Conservation (phyloP, 2,329 filamentous ascomycete species). For the Penicillium sp. region DNA sequence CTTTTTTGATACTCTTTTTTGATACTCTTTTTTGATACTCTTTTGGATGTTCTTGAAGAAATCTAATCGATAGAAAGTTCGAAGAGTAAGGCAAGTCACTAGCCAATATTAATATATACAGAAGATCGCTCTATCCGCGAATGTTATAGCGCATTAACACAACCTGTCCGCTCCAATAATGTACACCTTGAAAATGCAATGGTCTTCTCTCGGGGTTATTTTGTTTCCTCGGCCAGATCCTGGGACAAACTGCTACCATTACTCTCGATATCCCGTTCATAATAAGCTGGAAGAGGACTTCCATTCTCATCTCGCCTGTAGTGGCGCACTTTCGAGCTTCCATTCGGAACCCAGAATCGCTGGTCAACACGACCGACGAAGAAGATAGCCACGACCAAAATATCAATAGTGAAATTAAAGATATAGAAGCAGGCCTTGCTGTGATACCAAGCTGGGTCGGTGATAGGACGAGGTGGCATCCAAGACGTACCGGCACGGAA, state of each 20-base stretch:
- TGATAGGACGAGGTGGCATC: constrained; percentile 49
- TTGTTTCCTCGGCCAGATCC: background rate
- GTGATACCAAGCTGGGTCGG: constrained; percentile 66
- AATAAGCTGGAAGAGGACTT: background rate
- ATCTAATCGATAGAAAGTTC: too few relatives aligned
- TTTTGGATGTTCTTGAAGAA: too few relatives aligned
- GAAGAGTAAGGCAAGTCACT: too few relatives aligned
- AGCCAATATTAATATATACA: background rate
- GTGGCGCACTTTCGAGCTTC: constrained; percentile 33
- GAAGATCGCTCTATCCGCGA: background rate
- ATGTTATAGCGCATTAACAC: background rate
- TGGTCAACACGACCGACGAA: constrained; percentile 67
- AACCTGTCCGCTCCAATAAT: background rate
- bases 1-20: too few relatives aligned
- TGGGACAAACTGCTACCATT: background rate
- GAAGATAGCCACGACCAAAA: constrained; percentile 67
- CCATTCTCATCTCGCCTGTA: constrained; percentile 1
- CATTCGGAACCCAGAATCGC: constrained; percentile 72
- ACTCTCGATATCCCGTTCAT: background rate
- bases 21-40: too few relatives aligned
- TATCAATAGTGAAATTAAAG: constrained; percentile 74
- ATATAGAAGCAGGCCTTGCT: constrained; percentile 72
- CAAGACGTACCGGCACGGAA: constrained; percentile 65
- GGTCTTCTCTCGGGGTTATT: background rate
- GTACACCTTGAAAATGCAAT: background rate